These are phyloP conservation scores for Lactuca sativa DNA, from an alignment of 129 eudicot species.

Conservation along the genomic window DNA sequence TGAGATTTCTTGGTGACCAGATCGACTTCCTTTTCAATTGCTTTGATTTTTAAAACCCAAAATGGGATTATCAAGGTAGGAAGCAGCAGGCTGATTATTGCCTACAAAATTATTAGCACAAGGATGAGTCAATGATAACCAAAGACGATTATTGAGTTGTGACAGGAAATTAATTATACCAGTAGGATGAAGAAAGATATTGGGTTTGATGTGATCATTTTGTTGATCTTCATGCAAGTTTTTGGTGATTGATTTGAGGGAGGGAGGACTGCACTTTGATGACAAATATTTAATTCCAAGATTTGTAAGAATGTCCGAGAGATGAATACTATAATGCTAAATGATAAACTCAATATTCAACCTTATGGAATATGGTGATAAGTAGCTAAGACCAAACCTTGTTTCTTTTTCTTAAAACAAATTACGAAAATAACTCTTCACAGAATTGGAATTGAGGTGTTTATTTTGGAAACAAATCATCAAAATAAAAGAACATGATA, in stretches of 20 bases:
- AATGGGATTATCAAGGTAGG: slow-evolving; percentile 36
- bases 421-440: not conserved
- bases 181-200: slow-evolving; percentile 34
- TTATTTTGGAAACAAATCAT: not conserved
- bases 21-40: slow-evolving; percentile 35
- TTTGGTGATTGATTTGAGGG: not conserved
- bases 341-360: no score
- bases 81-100: slow-evolving; percentile 30
- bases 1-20: slow-evolving; percentile 8
- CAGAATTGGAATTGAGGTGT: no score
- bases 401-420: not conserved
- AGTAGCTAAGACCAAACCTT: not conserved
- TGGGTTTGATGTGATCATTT: slow-evolving; percentile 28
- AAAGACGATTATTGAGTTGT: not conserved
- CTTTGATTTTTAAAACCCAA: slow-evolving; percentile 27
- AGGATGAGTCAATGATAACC: not conserved
- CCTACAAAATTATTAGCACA: slow-evolving; percentile 23
- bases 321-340: not conserved
- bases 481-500: not conserved
- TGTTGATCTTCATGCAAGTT: slow-evolving; percentile 29
- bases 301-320: not conserved
- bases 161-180: slow-evolving; percentile 29
- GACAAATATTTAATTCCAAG: not conserved
- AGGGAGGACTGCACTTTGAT: not conserved
- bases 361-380: slow-evolving; percentile 2